Evolutionary conservation across 768 basidiomycete species (phyloP), one percentile per base, ranked within the genome.

Genomic region (Leccinellum albellum): DNA sequence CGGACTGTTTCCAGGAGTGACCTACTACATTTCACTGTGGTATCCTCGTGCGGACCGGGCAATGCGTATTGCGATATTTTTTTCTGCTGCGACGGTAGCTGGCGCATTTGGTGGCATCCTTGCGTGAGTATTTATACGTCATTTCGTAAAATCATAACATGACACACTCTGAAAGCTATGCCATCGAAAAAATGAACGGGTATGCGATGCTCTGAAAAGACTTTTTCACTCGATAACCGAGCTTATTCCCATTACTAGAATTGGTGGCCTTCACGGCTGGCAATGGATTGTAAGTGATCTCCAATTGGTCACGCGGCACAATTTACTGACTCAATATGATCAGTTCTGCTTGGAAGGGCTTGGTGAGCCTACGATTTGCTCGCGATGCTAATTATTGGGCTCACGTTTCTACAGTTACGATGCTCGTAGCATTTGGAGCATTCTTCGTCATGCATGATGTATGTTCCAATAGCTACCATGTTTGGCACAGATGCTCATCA

Each of bases 61-160:
- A 17, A 72, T 70, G 62, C 79, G 85, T 26, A 78, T 85, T 54
- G 82, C 85, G 4, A 74, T 87, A 35, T 86, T 87, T 74, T 85
- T 85, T 67, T 80, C 80, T 20, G 83, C 84, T 35, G 83, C 84
- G 12, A 84, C 82, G 2, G 64, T 81, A 33, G 79, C 83, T 17
- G 84, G 77, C 54, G 70, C 73, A 60, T 82, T 73, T 66, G 80
- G 82, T 48, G 81, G 82, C 31, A 63, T 82, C 47, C 73, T 67
- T 29, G 82, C 81, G 54, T 82, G 64, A 61, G 79, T 54, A 3
- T 28, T 17, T 4, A 47, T 35, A 24, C 15, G 13, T 21, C 8
- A 20, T 35, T 28, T 13, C n/a, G 6, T 29, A 33, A 21, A 17
- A 28, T 50, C 21, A 9, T 2, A 28, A 50, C 9, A 28, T 26